These are phyloP conservation scores for Scleroderma bovista DNA, from an alignment of 768 basidiomycete genomes.

Conservation along the genomic window DNA sequence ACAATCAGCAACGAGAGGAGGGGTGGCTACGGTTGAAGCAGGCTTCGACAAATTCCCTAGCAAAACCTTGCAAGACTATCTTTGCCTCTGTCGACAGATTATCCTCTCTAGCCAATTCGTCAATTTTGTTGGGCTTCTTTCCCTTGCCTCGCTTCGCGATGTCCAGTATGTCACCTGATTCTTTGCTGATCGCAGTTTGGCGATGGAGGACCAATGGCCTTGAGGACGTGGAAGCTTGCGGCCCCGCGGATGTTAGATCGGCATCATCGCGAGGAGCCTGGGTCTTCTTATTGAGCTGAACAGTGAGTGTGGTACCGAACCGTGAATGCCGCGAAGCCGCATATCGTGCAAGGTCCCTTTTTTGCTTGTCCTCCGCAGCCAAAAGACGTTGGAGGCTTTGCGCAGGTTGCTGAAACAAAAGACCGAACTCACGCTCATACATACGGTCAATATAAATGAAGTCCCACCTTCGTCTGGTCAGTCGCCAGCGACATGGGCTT, in stretches of 20 bases:
- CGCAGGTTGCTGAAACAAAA: constrained; percentile 50
- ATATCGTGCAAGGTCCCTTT: constrained; percentile 48
- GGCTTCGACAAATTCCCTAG: constrained; percentile 67
- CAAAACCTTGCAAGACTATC: constrained; percentile 60
- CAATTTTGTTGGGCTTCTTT: constrained; percentile 55
- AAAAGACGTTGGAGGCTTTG: constrained; percentile 72
- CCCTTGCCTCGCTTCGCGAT: constrained; percentile 55
- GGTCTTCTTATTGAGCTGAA: constrained; percentile 57
- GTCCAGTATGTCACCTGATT: constrained; percentile 68
- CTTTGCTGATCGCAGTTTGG: constrained; percentile 70
- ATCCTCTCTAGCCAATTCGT: constrained; percentile 66
- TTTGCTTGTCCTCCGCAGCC: constrained; percentile 64
- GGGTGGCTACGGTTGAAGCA: constrained; percentile 80
- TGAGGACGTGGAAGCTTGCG: constrained; percentile 27
- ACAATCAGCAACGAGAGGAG: constrained; percentile 11
- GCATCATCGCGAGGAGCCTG: constrained; percentile 17
- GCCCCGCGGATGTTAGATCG: constrained; percentile 15
- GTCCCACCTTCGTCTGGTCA: constrained; percentile 59
- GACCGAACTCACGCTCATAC: constrained; percentile 7
- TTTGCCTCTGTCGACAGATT: constrained; percentile 63
- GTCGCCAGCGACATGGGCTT: constrained; percentile 52
- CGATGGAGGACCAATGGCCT: constrained; percentile 76
- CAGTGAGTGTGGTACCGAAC: constrained; percentile 92
- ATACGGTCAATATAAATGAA: constrained; percentile 4
- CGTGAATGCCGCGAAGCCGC: constrained; percentile 83